Base-by-base conservation (phyloP, 2,329 filamentous ascomycete species). In the Venturia pyrina region DNA sequence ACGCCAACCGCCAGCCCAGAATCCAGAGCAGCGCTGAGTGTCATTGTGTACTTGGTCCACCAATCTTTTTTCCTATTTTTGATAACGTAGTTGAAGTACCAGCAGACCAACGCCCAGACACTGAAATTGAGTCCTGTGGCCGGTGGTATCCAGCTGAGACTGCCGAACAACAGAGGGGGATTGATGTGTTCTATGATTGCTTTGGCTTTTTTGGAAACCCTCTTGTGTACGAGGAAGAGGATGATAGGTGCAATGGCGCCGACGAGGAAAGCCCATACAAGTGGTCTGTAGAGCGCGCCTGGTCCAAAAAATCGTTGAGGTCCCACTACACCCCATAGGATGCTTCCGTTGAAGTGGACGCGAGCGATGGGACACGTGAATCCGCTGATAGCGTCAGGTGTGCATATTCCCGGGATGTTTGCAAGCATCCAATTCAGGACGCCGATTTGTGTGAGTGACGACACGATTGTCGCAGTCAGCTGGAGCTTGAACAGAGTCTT, bases 1-100 rank as follows among this genome's bases (percentile, higher is more conserved):
- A 95, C 87, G 37, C 89, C 89, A 71, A 93, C 90, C 0, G 91
- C 91, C 24, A 96, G 79, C 0, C 91, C 90, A 0, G 89, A 92
- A 73, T 96, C 91, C 65, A 96, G 81, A 1, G 90, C 91, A 0
- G 91, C 91, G 66, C 88, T 91, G 64, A 96, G 80, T 4, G 90
- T 93, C 90, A 96, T 95, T 50, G 90, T 93, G 75, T 96, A 96
- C 76, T 96, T 95, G 61, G 86, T 86, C 91, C 91, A 96, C 91
- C 91, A 96, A 1, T 85, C 87, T 40, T 81, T 81, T 34, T 85
- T 88, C 28, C 88, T 81, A 44, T 85, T 85, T 73, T 87, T 86
- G 72, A 96, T 83, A 67, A 88, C 76, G 73, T 88, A 87, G 75
- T 96, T 96, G 81, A 96, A 96, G 56, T 91, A 70, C 75, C 89